Conservation (phyloP, 2,329 filamentous ascomycete species). For the Fusarium newnesense region DNA sequence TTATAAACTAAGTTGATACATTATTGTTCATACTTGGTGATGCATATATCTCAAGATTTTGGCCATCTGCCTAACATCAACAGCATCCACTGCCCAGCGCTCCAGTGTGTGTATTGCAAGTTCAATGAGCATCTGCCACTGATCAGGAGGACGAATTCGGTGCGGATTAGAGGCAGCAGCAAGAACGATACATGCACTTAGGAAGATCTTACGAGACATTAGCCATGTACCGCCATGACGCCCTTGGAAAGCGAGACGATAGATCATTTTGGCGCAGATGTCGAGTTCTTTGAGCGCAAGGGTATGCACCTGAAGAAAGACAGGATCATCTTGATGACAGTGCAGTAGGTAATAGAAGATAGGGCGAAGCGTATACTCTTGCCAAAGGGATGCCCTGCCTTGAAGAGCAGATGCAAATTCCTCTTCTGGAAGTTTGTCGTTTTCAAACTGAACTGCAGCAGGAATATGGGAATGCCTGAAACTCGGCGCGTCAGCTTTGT, state of each 20-base stretch:
- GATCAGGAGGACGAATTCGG: background rate
- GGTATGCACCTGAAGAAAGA: background rate
- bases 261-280: background rate
- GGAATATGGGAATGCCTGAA: slow-evolving; percentile 15
- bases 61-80: slow-evolving; percentile 1
- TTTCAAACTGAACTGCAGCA: slow-evolving; percentile 17
- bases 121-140: background rate
- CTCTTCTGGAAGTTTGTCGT: background rate
- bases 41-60: background rate
- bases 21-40: background rate
- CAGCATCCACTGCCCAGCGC: slow-evolving; percentile 1
- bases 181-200: slow-evolving; percentile 7
- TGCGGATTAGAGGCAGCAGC: background rate
- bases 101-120: background rate
- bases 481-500: background rate
- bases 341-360: slow-evolving; percentile 21
- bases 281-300: slow-evolving; percentile 2
- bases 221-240: slow-evolving; percentile 24
- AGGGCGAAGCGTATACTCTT: slow-evolving; percentile 18
- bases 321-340: background rate
- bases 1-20: background rate
- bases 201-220: slow-evolving; percentile 11
- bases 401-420: slow-evolving; percentile 21
- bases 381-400: slow-evolving; percentile 9
- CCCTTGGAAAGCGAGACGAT: slow-evolving; percentile 4